Conservation (phyloP, 148 eudicot species). For the Rhododendron vialii region DNA sequence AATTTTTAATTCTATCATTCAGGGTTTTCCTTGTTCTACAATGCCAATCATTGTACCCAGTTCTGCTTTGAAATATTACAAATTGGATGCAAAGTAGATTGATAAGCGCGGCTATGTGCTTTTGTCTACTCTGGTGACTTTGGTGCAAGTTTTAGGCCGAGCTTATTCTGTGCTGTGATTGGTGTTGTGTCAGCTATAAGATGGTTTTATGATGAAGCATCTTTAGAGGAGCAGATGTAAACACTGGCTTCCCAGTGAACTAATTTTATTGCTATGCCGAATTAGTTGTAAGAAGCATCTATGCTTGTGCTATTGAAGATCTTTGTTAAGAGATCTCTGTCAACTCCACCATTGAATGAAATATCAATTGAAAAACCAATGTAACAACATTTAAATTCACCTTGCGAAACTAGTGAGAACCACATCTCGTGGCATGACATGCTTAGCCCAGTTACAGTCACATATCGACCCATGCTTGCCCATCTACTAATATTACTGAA, state of each 20-base stretch:
- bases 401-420: background rate
- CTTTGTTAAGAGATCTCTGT: background rate
- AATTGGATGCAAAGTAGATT: background rate
- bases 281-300: background rate
- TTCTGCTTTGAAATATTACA: background rate
- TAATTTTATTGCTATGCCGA: background rate
- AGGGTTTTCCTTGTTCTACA: background rate
- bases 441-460: too few species aligned
- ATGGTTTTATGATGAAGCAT: background rate
- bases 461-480: too few species aligned
- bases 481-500: too few species aligned
- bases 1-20: background rate
- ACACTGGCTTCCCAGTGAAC: background rate
- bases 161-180: background rate
- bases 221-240: background rate
- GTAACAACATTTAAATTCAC: background rate
- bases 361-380: background rate
- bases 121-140: background rate
- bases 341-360: background rate
- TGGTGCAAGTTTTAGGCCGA: background rate
- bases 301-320: background rate
- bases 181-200: background rate
- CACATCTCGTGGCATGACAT: too few species aligned
- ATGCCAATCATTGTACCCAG: background rate
- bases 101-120: background rate